phyloP scores from a whole-genome alignment of 2,329 filamentous ascomycete genomes.

The Cladobotryum mycophilum region DNA sequence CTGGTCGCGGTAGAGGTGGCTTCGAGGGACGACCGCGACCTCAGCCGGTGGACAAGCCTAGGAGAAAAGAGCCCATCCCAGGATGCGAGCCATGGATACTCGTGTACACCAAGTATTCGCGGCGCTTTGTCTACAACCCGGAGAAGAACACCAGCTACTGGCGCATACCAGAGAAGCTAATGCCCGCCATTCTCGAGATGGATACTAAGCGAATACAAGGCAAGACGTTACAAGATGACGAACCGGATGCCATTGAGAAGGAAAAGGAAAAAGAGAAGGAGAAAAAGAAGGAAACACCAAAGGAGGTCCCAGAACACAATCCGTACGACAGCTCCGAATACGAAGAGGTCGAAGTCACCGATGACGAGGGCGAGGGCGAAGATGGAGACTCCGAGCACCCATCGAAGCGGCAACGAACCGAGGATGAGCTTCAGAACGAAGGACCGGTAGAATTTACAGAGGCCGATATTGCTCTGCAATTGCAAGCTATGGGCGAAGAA shows the following conservation, averaged over 20 bases:
- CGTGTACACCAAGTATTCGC: conserved; percentile 84
- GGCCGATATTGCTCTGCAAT: conserved; percentile 87
- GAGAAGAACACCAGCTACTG: conserved; percentile 86
- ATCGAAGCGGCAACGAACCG: conserved; percentile 59
- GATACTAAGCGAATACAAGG: conserved; percentile 66
- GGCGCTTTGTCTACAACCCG: conserved; percentile 85
- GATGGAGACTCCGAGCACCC: conserved; percentile 30
- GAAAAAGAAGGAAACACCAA: background rate
- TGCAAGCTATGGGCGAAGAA: conserved; percentile 83
- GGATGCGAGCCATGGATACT: conserved; percentile 82
- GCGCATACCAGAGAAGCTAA: conserved; percentile 84
- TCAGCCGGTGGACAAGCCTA: conserved; percentile 74
- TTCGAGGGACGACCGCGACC: conserved; percentile 55
- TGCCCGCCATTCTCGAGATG: conserved; percentile 66
- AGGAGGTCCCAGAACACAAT: conserved; percentile 15
- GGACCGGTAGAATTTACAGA: conserved; percentile 76
- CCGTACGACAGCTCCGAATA: conserved; percentile 62
- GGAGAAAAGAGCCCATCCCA: conserved; percentile 71
- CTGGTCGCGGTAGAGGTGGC: conserved; percentile 36
- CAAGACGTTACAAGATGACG: conserved; percentile 34
- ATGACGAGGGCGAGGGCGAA: conserved; percentile 42
- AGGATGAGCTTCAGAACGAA: conserved; percentile 38
- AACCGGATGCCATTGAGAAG: conserved; percentile 13
- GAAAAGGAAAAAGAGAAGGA: conserved; percentile 25
- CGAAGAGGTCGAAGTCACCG: conserved; percentile 60